Evolutionary conservation across 2,329 filamentous ascomycete species (phyloP).

Genomic region (Colletotrichum theobromicola): DNA sequence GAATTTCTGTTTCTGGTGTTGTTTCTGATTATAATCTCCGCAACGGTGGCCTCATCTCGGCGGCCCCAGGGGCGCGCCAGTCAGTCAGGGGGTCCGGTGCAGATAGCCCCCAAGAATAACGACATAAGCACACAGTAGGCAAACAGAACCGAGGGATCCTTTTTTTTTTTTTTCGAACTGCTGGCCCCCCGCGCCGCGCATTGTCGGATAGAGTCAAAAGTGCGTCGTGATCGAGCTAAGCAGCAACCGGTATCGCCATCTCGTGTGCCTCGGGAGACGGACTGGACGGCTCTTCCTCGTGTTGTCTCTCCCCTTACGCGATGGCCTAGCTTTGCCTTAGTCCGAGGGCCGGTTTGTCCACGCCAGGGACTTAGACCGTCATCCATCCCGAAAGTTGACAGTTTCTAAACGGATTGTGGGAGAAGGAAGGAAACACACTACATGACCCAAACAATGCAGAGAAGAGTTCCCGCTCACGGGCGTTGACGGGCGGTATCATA

Average conservation of each 20-base stretch:
- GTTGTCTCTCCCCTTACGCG: neutral
- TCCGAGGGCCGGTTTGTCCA: neutral
- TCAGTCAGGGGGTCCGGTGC: neutral
- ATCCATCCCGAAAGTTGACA: neutral
- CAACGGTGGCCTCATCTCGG: neutral
- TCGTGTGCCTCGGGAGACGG: neutral
- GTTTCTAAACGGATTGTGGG: neutral
- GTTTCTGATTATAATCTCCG: neutral
- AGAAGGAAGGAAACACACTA: neutral
- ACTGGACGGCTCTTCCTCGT: neutral
- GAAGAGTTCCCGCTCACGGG: neutral
- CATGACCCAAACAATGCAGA: neutral
- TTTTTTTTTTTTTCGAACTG: too few relatives aligned
- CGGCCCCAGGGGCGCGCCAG: neutral
- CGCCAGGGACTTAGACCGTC: neutral
- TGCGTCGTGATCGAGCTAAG: neutral
- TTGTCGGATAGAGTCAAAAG: neutral
- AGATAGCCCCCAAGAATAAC: neutral
- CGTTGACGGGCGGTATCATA: neutral
- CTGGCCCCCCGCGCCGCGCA: neutral
- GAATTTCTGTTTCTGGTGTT: neutral
- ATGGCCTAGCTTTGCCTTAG: neutral
- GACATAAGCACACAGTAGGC: neutral
- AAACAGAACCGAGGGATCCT: neutral
- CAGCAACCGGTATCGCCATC: neutral